Evolutionary conservation across 192 early-diverging fungal species (phyloP).

Genomic region (Backusella parvicylindrica): DNA sequence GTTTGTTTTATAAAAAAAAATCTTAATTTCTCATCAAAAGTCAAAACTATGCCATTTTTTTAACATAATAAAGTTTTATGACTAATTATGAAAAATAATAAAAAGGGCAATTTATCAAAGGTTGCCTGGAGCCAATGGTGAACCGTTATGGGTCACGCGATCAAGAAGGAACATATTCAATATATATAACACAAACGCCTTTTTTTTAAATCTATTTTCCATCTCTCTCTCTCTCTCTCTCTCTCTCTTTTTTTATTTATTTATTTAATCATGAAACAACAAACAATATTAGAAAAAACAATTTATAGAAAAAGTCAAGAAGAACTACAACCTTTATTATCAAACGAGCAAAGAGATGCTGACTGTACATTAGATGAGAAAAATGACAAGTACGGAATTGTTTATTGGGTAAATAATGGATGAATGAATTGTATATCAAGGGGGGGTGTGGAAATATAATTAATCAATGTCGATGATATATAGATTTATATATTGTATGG

Average conservation of each 20-base stretch:
- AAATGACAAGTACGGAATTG: conserved; percentile 10
- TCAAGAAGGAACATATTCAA: neutral
- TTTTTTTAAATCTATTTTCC: neutral
- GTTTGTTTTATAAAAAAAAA: neutral
- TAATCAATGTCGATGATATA: neutral
- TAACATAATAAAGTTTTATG: neutral
- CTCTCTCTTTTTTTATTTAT: neutral
- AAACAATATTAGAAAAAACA: neutral
- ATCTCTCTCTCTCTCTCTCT: neutral
- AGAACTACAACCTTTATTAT: neutral
- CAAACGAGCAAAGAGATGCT: neutral
- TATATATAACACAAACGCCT: neutral
- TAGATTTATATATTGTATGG: conserved; percentile 69
- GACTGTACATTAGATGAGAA: neutral
- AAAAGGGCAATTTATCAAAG: neutral
- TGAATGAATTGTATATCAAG: neutral
- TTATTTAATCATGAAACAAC: neutral
- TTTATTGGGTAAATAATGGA: conserved; percentile 3
- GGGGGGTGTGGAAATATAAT: neutral
- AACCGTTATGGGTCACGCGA: neutral
- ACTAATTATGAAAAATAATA: neutral
- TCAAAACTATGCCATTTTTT: neutral
- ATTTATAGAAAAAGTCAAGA: neutral
- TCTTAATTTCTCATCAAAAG: neutral
- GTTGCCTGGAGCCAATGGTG: neutral